Evolutionary conservation across 495 filamentous ascomycete species (phyloP).

Genomic region (Aspergillus ellipticus): DNA sequence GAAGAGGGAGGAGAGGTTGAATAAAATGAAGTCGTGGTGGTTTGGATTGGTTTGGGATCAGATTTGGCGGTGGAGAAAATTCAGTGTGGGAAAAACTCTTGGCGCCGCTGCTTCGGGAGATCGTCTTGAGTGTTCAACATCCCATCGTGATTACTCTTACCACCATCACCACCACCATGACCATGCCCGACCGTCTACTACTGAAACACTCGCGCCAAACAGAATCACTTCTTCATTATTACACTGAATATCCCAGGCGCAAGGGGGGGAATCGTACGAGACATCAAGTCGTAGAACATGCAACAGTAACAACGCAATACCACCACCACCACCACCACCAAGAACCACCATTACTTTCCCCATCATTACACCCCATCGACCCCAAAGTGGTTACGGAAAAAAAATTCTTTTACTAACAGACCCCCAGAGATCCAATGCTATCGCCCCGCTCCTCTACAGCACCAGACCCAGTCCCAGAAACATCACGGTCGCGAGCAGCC

Average conservation of each 20-base stretch:
- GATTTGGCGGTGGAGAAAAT: conserved; percentile 47
- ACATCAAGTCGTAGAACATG: conserved; percentile 6
- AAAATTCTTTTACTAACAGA: background rate
- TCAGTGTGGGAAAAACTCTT: conserved; percentile 48
- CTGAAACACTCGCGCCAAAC: background rate
- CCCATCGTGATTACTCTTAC: no score
- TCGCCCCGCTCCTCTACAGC: conserved; percentile 32
- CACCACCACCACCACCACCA: background rate
- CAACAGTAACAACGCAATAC: background rate
- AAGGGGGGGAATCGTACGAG: background rate
- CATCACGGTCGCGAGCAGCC: conserved; percentile 45
- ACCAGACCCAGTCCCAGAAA: conserved; percentile 47
- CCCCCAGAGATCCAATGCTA: background rate
- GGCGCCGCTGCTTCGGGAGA: conserved; percentile 18
- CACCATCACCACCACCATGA: no score
- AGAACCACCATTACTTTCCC: background rate
- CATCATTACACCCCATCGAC: background rate
- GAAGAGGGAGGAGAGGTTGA: background rate
- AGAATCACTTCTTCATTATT: background rate
- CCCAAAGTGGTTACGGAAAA: background rate
- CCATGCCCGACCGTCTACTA: background rate
- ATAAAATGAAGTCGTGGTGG: conserved; percentile 15
- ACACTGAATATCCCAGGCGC: background rate
- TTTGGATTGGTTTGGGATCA: conserved; percentile 22
- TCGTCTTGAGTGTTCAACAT: no score